Conservation (phyloP, 73 alveolate species). For the Paramecium tetraurelia region DNA sequence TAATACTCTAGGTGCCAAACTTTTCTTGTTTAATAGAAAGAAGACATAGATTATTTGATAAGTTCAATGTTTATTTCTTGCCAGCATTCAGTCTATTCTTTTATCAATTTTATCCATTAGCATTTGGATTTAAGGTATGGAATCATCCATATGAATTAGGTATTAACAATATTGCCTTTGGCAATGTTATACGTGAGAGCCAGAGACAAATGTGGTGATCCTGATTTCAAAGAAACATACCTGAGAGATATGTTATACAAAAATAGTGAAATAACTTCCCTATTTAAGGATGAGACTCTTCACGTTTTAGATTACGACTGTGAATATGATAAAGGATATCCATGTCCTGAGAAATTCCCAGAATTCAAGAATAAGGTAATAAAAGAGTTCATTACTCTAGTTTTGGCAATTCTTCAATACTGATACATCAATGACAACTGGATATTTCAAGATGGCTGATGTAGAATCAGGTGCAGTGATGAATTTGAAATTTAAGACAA, state of each 20-base stretch:
- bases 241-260: slow-evolving; percentile 76
- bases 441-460: slow-evolving; percentile 83
- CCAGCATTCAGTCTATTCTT: slow-evolving; percentile 51
- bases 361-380: slow-evolving; percentile 69
- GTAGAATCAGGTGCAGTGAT: slow-evolving; percentile 84
- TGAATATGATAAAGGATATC: slow-evolving; percentile 77
- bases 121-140: slow-evolving; percentile 56
- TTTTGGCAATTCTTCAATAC: slow-evolving; percentile 81
- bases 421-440: slow-evolving; percentile 79
- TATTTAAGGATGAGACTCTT: slow-evolving; percentile 77
- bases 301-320: slow-evolving; percentile 85
- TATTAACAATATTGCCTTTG: slow-evolving; percentile 50
- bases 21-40: slow-evolving; percentile 46
- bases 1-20: slow-evolving; percentile 19
- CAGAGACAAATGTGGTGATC: slow-evolving; percentile 63
- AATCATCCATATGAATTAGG: not conserved
- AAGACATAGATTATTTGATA: slow-evolving; percentile 64
- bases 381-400: not conserved
- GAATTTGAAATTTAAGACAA: slow-evolving; percentile 85
- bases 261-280: slow-evolving; percentile 71
- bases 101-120: slow-evolving; percentile 53
- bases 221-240: slow-evolving; percentile 65
- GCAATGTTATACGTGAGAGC: slow-evolving; percentile 53
- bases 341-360: slow-evolving; percentile 82
- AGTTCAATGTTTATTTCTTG: slow-evolving; percentile 55